These are phyloP conservation scores for Gracilaria domingensis DNA, from an alignment of 23 red algal genomes.

Conservation along the genomic window DNA sequence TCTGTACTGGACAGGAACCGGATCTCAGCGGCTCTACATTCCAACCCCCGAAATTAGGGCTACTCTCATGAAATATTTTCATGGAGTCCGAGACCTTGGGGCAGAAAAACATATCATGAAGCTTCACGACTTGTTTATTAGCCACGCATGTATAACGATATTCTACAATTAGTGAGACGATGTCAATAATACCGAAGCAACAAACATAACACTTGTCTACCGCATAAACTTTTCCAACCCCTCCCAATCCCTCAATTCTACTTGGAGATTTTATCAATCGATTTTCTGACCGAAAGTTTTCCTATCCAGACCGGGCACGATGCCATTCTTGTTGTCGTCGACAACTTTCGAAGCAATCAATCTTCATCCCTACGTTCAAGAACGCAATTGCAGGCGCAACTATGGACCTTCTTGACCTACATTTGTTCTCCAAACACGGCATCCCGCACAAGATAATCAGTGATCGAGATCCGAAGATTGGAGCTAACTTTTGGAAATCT, in stretches of 20 bases:
- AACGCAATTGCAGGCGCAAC: background rate
- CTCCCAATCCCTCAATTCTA: slow-evolving; percentile 11
- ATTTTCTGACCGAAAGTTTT: slow-evolving; percentile 37
- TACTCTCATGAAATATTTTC: slow-evolving; percentile 3
- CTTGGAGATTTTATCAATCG: slow-evolving; percentile 36
- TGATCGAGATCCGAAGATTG: slow-evolving; percentile 31
- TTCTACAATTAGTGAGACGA: background rate
- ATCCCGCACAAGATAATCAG: slow-evolving; percentile 14
- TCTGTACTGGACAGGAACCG: slow-evolving; percentile 26
- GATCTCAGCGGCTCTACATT: background rate
- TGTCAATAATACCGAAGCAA: slow-evolving; percentile 29
- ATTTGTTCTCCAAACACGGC: slow-evolving; percentile 40
- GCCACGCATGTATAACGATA: slow-evolving; percentile 34
- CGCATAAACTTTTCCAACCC: background rate
- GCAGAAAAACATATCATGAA: slow-evolving; percentile 20
- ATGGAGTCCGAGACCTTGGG: background rate
- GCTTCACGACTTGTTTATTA: background rate
- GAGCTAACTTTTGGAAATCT: slow-evolving; percentile 17
- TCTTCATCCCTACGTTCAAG: slow-evolving; percentile 20
- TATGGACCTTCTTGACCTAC: slow-evolving; percentile 4
- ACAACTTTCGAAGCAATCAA: slow-evolving; percentile 41
- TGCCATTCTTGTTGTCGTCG: slow-evolving; percentile 28
- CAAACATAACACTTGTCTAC: slow-evolving; percentile 4
- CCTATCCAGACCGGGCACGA: background rate
- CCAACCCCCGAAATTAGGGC: background rate